Base-by-base conservation (phyloP, 345 rosid genomes). In the Raphanus raphanistrum region DNA sequence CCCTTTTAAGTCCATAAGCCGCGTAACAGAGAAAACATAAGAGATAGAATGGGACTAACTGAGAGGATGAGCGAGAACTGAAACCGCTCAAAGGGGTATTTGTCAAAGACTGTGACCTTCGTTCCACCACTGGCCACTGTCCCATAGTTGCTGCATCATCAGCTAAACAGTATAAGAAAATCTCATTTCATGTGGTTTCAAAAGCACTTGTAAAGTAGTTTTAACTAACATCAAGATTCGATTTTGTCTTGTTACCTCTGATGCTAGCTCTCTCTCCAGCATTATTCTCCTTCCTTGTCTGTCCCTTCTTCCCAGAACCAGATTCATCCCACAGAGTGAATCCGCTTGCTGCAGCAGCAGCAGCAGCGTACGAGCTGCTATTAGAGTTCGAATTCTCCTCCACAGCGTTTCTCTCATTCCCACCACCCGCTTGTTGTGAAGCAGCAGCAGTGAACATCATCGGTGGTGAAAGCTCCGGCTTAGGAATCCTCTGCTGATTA, bases 281-380 rank as follows among this genome's bases (percentile, higher is more conserved):
- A 84, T 0, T 66, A 62, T 91, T 91, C 94, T 93, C 98, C 90
- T 90, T 90, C 93, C 92, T 88, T 82, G 92, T 83, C 96, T 91
- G 86, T 93, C 98, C 98, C 96, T 86, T 91, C 63, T 89, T 90
- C 61, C 72, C 83, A 0, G 81, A 79, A 2, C 74, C 81, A 80
- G 96, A 86, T 74, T 91, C 96, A 75, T 91, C 98, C 98, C 98
- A 90, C 29, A 93, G 63, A 62, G 88, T 82, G 84, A 96, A 93
- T 8, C 97, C 94, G 72, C 93, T 88, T 12, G 82, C 28, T 16
- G 70, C 63, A 9, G 85, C 93, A 1, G 86, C 79, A 48, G 70
- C 63, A 9, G 85, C 93, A 1, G 86, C 79, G 54, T 91, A 91
- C 9, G 96, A 91, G 82, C 92, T 91, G 86, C 97, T 84, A 31